Conservation (phyloP, 371 early-diverging fungal species). For the Haplosporangium sp. region DNA sequence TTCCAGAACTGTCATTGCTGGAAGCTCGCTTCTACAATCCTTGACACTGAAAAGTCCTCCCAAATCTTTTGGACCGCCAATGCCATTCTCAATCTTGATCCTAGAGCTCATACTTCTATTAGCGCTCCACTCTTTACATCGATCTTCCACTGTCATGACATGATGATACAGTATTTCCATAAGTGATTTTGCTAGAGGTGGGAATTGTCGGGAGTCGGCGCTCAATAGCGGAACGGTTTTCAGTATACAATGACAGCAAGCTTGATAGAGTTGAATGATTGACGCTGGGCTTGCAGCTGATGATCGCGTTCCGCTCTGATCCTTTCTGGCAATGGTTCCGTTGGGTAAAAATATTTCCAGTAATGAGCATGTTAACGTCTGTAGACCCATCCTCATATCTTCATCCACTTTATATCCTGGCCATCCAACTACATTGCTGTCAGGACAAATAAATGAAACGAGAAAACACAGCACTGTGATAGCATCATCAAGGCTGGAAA, state of each 20-base stretch:
- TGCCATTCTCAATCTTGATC: conserved; percentile 10
- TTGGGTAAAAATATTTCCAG: conserved; percentile 21
- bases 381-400: conserved; percentile 12
- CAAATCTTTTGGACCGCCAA: neutral
- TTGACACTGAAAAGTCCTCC: neutral
- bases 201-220: neutral
- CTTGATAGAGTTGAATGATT: conserved; percentile 33
- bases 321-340: conserved; percentile 2
- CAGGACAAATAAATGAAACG: conserved; percentile 18
- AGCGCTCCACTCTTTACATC: conserved; percentile 34
- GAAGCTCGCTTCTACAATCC: conserved; percentile 24
- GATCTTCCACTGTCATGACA: conserved; percentile 31
- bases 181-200: conserved; percentile 18
- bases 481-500: conserved; percentile 23
- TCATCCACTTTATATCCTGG: conserved; percentile 18
- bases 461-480: conserved; percentile 23
- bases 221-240: conserved; percentile 9
- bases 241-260: conserved; percentile 30
- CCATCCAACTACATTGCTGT: conserved; percentile 16
- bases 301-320: conserved; percentile 1
- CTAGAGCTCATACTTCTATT: neutral
- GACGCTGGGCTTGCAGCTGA: conserved; percentile 7
- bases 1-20: conserved; percentile 22
- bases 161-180: conserved; percentile 27
- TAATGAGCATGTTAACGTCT: conserved; percentile 10